Conservation (phyloP, 139 green algal genomes). For the Closterium sp. region DNA sequence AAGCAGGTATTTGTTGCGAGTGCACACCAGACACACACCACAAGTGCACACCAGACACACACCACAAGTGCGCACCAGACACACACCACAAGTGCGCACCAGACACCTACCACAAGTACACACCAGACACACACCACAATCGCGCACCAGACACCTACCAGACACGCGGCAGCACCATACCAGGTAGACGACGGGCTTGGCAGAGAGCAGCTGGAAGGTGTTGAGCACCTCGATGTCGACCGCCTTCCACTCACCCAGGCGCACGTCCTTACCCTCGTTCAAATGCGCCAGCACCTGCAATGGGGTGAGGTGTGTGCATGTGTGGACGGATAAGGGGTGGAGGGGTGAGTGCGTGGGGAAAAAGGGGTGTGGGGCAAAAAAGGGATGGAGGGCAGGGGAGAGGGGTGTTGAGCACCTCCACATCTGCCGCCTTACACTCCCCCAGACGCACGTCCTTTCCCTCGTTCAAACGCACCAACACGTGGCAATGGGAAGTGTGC, state of each 20-base stretch:
- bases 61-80: no score
- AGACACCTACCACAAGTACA: not conserved
- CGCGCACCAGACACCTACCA: not conserved
- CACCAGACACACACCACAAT: not conserved
- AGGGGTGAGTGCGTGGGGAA: not conserved
- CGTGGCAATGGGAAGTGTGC: not conserved
- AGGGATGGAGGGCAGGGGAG: slow-evolving; percentile 6
- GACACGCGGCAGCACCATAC: no score
- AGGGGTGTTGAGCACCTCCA: slow-evolving; percentile 44
- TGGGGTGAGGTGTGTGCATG: not conserved
- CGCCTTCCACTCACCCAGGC: slow-evolving; percentile 50
- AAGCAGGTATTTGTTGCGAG: no score
- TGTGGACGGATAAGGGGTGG: no score
- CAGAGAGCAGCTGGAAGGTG: slow-evolving; percentile 70
- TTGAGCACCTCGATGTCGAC: slow-evolving; percentile 43
- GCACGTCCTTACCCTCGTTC: slow-evolving; percentile 41
- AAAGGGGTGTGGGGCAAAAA: not conserved
- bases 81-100: no score
- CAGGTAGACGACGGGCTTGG: slow-evolving; percentile 96
- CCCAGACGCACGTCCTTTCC: slow-evolving; percentile 51
- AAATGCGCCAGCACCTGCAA: slow-evolving; percentile 32
- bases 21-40: no score
- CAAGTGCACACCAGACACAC: not conserved
- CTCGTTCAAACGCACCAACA: slow-evolving; percentile 39
- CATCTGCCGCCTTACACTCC: slow-evolving; percentile 48